Evolutionary conservation across 345 rosid species (phyloP).

Genomic region (Turritis glabra): DNA sequence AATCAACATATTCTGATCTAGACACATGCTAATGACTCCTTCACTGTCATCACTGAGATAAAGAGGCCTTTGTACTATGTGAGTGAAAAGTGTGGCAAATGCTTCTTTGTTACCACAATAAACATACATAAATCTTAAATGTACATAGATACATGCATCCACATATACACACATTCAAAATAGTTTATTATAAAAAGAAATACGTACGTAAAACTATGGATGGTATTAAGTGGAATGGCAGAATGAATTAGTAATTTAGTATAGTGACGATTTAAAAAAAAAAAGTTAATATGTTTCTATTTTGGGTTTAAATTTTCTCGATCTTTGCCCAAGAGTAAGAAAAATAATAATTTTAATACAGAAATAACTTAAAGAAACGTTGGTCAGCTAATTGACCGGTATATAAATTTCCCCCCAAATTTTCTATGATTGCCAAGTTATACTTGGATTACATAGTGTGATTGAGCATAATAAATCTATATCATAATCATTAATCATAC

Average conservation of each 20-base stretch:
- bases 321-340: neutral
- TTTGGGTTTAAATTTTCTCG: neutral
- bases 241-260: too few relatives aligned
- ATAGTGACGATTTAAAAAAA: neutral
- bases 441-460: neutral
- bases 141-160: neutral
- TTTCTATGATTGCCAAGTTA: neutral
- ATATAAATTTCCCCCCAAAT: neutral
- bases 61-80: constrained; percentile 31
- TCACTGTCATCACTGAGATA: constrained; percentile 36
- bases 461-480: neutral
- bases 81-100: constrained; percentile 35
- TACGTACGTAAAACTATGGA: neutral
- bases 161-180: neutral
- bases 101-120: constrained; percentile 21
- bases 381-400: neutral
- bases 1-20: constrained; percentile 36
- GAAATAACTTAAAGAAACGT: neutral
- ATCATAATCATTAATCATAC: neutral
- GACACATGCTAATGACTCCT: constrained; percentile 42
- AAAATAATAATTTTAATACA: neutral
- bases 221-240: neutral
- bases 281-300: neutral
- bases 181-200: neutral
- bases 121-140: neutral